Conservation (phyloP, 805 yeast genomes). For the Ogataea angusta region DNA sequence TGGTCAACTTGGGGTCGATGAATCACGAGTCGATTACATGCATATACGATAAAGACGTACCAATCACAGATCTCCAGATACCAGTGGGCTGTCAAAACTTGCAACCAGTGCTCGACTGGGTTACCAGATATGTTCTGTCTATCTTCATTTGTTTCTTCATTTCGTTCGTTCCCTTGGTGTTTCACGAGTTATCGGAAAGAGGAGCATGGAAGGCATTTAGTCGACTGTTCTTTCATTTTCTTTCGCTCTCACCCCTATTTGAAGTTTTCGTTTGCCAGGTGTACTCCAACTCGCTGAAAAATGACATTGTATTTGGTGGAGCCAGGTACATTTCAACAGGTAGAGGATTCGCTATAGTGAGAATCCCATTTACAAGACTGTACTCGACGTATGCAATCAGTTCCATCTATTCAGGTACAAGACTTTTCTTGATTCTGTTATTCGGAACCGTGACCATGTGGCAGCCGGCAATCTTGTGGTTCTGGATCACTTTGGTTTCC, state of each 20-base stretch:
- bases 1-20: slow-evolving; percentile 77
- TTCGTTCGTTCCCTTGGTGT: slow-evolving; percentile 80
- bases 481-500: slow-evolving; percentile 47
- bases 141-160: slow-evolving; percentile 91
- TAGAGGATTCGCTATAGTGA: slow-evolving; percentile 85
- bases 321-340: slow-evolving; percentile 93
- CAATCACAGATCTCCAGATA: slow-evolving; percentile 66
- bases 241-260: slow-evolving; percentile 83
- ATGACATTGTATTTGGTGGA: slow-evolving; percentile 84
- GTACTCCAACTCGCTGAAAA: slow-evolving; percentile 72
- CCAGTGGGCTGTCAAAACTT: slow-evolving; percentile 87
- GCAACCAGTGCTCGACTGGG: slow-evolving; percentile 87
- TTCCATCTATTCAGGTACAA: slow-evolving; percentile 76
- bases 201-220: slow-evolving; percentile 73
- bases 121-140: slow-evolving; percentile 80
- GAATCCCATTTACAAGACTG: slow-evolving; percentile 66
- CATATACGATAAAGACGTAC: slow-evolving; percentile 58
- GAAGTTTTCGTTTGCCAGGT: slow-evolving; percentile 96
- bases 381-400: slow-evolving; percentile 74
- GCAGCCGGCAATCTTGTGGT: slow-evolving; percentile 67
- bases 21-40: slow-evolving; percentile 71
- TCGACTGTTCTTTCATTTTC: slow-evolving; percentile 70
- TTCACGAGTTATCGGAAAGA: slow-evolving; percentile 85
- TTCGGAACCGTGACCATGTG: slow-evolving; percentile 81
- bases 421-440: slow-evolving; percentile 62